These are phyloP conservation scores for Hygrophoropsis aurantiaca DNA, from an alignment of 768 basidiomycete species.

Conservation along the genomic window DNA sequence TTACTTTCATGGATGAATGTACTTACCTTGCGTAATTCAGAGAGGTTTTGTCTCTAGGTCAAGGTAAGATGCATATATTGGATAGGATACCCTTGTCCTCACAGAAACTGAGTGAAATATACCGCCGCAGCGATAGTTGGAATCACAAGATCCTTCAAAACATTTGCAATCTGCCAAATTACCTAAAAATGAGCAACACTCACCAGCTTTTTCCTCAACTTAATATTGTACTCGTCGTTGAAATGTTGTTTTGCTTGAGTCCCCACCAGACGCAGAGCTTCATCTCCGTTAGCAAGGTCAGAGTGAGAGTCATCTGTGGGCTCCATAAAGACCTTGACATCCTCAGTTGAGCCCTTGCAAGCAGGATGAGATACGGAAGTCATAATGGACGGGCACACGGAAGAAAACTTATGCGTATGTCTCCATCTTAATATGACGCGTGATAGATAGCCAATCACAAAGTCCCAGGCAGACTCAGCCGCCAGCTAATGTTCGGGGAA, in stretches of 20 bases:
- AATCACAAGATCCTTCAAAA: constrained; percentile 46
- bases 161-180: too few species aligned
- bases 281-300: constrained; percentile 47
- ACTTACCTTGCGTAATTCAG: constrained; percentile 64
- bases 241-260: constrained; percentile 49
- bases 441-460: too few species aligned
- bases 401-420: too few species aligned
- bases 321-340: constrained; percentile 26
- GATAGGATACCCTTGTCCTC: constrained; percentile 31
- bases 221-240: constrained; percentile 59
- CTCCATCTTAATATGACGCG: too few species aligned
- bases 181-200: constrained; percentile 8
- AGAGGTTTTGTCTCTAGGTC: constrained; percentile 62
- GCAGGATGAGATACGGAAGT: background rate
- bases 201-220: constrained; percentile 59
- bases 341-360: constrained; percentile 17
- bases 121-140: constrained; percentile 61
- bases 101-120: constrained; percentile 70
- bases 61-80: constrained; percentile 4
- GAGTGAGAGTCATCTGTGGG: constrained; percentile 38
- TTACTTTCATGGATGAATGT: background rate
- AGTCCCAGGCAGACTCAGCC: too few species aligned
- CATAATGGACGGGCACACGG: too few species aligned
- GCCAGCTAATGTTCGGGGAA: background rate
- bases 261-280: constrained; percentile 61